A percentile compares a stretch with the other conserved stretches of the same genome.
phyloP scores from a whole-genome alignment of 192 early-diverging fungal species.

The Backusella luteola region DNA sequence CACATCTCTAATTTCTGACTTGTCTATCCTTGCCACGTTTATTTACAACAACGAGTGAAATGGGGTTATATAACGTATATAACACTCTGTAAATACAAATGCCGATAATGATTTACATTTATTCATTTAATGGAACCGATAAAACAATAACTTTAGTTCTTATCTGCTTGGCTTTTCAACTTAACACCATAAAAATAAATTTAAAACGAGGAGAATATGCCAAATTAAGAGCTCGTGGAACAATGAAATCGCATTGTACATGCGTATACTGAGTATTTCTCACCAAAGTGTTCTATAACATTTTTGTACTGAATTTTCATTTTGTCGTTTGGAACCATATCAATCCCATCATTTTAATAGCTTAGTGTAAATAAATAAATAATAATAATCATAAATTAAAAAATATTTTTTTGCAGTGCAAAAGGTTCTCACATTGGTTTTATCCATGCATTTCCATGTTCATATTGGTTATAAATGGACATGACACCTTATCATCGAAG shows the following conservation, averaged over 20 bases:
- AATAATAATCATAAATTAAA: background rate
- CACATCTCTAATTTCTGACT: background rate
- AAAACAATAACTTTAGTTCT: background rate
- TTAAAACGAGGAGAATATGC: background rate
- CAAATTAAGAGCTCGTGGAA: background rate
- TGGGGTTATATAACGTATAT: background rate
- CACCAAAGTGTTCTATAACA: background rate
- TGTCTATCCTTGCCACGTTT: background rate
- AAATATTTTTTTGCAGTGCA: background rate
- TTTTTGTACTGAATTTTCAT: background rate
- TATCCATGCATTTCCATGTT: background rate
- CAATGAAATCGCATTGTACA: background rate
- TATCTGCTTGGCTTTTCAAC: background rate
- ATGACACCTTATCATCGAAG: background rate
- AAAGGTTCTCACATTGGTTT: background rate
- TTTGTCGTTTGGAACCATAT: background rate
- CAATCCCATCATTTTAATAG: background rate
- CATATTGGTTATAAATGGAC: background rate
- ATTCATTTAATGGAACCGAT: background rate
- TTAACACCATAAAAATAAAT: background rate
- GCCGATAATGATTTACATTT: background rate
- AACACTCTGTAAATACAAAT: background rate
- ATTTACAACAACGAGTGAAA: background rate
- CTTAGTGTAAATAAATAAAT: background rate
- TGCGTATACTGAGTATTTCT: background rate